Evolutionary conservation across 352 stramenopile species (phyloP), one percentile per base, ranked within the genome.

Genomic region (Phytophthora ramorum): DNA sequence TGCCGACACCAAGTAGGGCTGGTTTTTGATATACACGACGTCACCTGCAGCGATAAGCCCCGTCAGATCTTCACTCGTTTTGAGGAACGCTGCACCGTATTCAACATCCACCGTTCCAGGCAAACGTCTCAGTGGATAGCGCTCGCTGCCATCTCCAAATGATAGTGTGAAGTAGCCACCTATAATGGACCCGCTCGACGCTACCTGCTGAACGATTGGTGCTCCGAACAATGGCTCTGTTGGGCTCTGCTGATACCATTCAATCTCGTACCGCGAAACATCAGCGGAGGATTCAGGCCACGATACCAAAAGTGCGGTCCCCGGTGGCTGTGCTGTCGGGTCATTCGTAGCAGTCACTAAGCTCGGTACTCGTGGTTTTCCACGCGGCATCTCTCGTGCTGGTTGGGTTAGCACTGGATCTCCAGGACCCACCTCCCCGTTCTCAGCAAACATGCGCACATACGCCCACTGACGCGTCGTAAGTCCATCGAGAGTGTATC

Each of bases 51-150:
- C 59, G 12, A 98, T 59, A 24, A 91, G 64, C n/a, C 89, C 80
- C 20, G 94, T 97, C 24, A 98, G 73, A 61, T 98, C 96, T 2
- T 71, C 50, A 9, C 89, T 86, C 1, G 91, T 98, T n/a, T 87
- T 82, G 8, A 98, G 49, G 32, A 79, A 93, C 1, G 66, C 34
- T 20, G 85, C 70, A 6, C 78, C 70, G 7, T 91, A 55, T 0
- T 93, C 79, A 20, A 85, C 83, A 46, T 72, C 74, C 4, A 89
- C 63, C 0, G 73, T 76, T 9, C 85, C 87, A 2, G 85, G 85
- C 6, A 96, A 64, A 26, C 62, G 44, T 16, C 66, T 68, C 34
- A 72, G 82, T 8, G 77, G 60, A 60, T 80, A 80, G 17, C 66
- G 35, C 1, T 70, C 58, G 17, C 66, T 70, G 6, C 51, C 46